Evolutionary conservation across 805 yeast genomes (phyloP).

Genomic region (Peterozyma toletana): DNA sequence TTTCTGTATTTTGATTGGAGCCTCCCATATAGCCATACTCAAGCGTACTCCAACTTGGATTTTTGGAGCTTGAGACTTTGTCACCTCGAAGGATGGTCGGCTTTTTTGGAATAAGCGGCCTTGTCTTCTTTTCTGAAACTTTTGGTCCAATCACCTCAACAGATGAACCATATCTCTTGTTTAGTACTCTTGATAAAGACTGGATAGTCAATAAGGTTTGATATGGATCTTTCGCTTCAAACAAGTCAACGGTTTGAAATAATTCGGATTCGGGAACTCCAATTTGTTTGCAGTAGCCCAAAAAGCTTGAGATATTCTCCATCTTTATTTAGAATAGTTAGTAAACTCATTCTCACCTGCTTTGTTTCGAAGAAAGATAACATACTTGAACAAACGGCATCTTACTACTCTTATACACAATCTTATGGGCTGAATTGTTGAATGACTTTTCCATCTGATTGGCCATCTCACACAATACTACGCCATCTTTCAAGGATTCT

Average conservation of each 20-base stretch:
- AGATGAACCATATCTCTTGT: slow-evolving; percentile 38
- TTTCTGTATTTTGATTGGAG: slow-evolving; percentile 45
- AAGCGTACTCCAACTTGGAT: slow-evolving; percentile 45
- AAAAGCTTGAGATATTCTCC: slow-evolving; percentile 77
- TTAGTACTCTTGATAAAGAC: slow-evolving; percentile 64
- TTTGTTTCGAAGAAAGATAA: too few relatives aligned
- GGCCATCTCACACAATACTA: slow-evolving; percentile 38
- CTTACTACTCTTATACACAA: slow-evolving; percentile 48
- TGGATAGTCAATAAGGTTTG: slow-evolving; percentile 70
- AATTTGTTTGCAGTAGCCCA: slow-evolving; percentile 49
- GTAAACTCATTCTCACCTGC: neutral
- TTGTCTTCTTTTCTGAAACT: slow-evolving; percentile 28
- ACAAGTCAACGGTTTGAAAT: slow-evolving; percentile 73
- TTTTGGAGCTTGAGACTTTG: slow-evolving; percentile 8
- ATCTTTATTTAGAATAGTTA: slow-evolving; percentile 33
- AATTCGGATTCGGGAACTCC: slow-evolving; percentile 79
- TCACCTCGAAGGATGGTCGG: slow-evolving; percentile 35
- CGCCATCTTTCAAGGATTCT: slow-evolving; percentile 56
- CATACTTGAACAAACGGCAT: slow-evolving; percentile 58
- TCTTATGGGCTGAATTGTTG: slow-evolving; percentile 15
- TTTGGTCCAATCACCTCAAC: slow-evolving; percentile 54
- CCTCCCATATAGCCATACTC: slow-evolving; percentile 59
- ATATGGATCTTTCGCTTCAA: slow-evolving; percentile 67
- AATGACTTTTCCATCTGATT: slow-evolving; percentile 25
- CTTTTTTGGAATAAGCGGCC: slow-evolving; percentile 44